phyloP scores from a whole-genome alignment of 73 alveolate genomes.

The Loxodes magnus region DNA sequence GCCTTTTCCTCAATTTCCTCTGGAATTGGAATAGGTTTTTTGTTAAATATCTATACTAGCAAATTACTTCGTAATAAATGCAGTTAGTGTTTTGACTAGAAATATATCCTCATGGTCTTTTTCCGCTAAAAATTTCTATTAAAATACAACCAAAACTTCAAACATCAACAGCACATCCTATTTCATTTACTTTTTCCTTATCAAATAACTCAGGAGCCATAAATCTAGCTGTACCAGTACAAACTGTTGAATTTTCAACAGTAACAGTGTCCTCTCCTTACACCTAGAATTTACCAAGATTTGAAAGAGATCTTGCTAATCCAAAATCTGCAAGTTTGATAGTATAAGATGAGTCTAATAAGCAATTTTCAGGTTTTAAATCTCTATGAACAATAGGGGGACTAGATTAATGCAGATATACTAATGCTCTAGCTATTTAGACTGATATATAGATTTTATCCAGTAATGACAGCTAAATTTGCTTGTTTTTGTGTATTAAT shows the following conservation, averaged over 20 bases:
- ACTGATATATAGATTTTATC: constrained; percentile 69
- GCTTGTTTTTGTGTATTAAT: constrained; percentile 51
- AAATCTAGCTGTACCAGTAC: constrained; percentile 3
- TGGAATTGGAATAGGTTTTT: neutral
- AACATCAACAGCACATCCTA: too few relatives aligned
- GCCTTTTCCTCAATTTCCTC: neutral
- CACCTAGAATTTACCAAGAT: too few relatives aligned
- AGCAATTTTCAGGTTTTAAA: constrained; percentile 67
- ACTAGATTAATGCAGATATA: constrained; percentile 67
- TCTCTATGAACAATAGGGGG: constrained; percentile 92
- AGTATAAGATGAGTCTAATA: constrained; percentile 65
- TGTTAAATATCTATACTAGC: neutral
- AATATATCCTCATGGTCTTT: too few relatives aligned
- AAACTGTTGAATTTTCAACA: too few relatives aligned
- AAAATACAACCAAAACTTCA: too few relatives aligned
- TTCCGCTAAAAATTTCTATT: too few relatives aligned
- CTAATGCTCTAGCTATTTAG: constrained; percentile 78
- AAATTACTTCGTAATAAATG: too few relatives aligned
- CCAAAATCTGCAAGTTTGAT: constrained; percentile 93
- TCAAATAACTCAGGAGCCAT: constrained; percentile 9
- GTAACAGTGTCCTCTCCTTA: constrained; percentile 39
- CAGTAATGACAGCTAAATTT: constrained; percentile 46
- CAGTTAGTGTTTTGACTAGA: too few relatives aligned
- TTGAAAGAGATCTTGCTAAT: constrained; percentile 68
- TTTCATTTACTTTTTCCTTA: too few relatives aligned